A percentile compares a stretch with the other conserved stretches of the same genome.
Evolutionary conservation across 108 stramenopile genomes (phyloP).

Genomic region (Parietichytrium sp.): DNA sequence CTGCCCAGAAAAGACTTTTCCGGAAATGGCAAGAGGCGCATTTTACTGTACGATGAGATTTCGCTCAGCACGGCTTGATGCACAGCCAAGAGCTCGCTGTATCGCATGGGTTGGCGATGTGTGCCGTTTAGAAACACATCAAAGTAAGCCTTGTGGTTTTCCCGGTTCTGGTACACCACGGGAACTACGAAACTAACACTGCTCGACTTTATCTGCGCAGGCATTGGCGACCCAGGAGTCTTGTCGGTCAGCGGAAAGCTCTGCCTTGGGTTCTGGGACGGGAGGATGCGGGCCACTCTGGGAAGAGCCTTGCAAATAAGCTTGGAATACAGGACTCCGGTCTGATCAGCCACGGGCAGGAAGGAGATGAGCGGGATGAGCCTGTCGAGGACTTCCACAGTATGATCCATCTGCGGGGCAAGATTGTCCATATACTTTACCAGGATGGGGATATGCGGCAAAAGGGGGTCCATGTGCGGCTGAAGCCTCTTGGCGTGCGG

Average conservation of each 20-base stretch:
- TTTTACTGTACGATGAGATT: not conserved
- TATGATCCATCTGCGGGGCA: too few relatives aligned
- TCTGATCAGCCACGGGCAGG: not conserved
- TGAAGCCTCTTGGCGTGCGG: not conserved
- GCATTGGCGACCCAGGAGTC: too few relatives aligned
- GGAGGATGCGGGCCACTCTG: not conserved
- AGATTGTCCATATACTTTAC: slow-evolving; percentile 16
- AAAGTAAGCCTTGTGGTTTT: too few relatives aligned
- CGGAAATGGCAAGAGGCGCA: not conserved
- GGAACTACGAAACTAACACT: too few relatives aligned
- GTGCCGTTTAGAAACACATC: too few relatives aligned
- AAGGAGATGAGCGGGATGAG: not conserved
- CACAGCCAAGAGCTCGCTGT: not conserved
- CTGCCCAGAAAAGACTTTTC: not conserved
- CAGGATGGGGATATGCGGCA: slow-evolving; percentile 18
- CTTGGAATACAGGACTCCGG: not conserved
- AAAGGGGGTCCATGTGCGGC: not conserved
- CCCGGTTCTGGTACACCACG: too few relatives aligned
- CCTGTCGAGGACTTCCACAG: slow-evolving; percentile 15
- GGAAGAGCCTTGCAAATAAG: not conserved
- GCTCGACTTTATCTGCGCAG: too few relatives aligned
- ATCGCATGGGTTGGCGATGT: not conserved
- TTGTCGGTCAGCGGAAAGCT: too few relatives aligned
- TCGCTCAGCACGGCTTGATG: not conserved
- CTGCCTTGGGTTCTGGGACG: not conserved